Evolutionary conservation across 1,284 basidiomycete genomes (phyloP).

Genomic region (Apiotrichum veenhuisii): DNA sequence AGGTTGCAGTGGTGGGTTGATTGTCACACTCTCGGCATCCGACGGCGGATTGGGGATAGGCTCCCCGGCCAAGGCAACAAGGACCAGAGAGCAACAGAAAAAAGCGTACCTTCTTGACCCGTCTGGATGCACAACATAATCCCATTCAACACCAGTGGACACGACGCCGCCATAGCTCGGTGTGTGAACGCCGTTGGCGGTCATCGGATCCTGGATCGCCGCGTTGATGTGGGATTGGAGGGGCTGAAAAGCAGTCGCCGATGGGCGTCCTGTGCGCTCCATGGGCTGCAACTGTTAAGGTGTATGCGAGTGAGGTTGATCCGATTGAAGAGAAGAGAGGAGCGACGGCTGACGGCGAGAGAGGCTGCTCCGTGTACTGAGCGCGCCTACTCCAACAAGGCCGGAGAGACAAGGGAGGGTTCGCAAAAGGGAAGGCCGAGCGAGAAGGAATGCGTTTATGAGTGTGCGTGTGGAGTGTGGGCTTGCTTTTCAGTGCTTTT

Average conservation of each 20-base stretch:
- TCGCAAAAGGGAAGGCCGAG: not conserved
- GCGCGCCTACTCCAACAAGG: not conserved
- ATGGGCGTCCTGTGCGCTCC: conserved; percentile 19
- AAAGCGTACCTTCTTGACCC: conserved; percentile 38
- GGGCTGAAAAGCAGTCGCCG: conserved; percentile 35
- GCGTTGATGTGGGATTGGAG: conserved; percentile 38
- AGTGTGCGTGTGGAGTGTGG: no score
- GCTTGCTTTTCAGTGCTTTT: no score
- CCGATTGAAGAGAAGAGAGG: not conserved
- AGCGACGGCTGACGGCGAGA: not conserved
- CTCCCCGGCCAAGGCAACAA: not conserved
- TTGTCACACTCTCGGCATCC: conserved; percentile 1
- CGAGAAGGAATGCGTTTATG: no score
- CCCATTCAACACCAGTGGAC: conserved; percentile 48
- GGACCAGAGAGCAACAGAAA: not conserved
- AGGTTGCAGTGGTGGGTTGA: not conserved
- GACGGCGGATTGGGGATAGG: not conserved
- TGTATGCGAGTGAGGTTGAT: not conserved
- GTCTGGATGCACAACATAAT: conserved; percentile 38
- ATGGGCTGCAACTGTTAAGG: not conserved
- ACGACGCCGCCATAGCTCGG: conserved; percentile 60
- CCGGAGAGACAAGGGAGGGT: not conserved
- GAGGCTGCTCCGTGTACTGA: not conserved
- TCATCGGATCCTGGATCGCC: conserved; percentile 30
- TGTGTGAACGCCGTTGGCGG: conserved; percentile 49